Base-by-base conservation (phyloP, 208 protist species). In the Acanthamoeba quina region DNA sequence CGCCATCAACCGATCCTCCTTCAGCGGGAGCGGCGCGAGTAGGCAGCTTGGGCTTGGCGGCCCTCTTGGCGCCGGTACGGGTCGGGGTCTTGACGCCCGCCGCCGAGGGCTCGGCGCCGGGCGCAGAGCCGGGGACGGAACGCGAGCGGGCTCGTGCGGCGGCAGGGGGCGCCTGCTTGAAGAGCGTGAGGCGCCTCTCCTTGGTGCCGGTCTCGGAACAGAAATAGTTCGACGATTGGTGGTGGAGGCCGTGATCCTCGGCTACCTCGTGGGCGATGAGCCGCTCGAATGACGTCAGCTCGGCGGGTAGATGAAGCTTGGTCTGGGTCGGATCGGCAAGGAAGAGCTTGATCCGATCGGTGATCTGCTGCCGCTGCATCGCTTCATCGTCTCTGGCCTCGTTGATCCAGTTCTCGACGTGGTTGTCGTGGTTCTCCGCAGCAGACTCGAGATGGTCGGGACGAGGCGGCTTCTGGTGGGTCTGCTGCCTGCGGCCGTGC, bases 231-330 rank as follows among this genome's bases (percentile, higher is more conserved):
- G 86, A 29, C 21, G 86, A 78, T 21, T 92, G 86, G n/a, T 70
- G 66, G 34, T 78, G 44, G 24, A 94, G 68, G 17, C 68, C 68
- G 37, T 83, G 9, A 5, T 68, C 54, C 47, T 94, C 90, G 15
- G 90, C 90, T 0, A 68, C 62, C 29, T 94, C 70, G 68, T 94
- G 70, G 13, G 58, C 72, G 11, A 94, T 26, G 19, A 49, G 44
- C 6, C 90, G 66, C 90, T 94, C 90, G n/a, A 94, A 94, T n/a
- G 68, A 62, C 0, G 68, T 66, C 29, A 94, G 70, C 13, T 94
- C 49, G 21, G 90, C 90, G 31, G 90, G 72, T 13, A 94, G 58
- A n/a, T 68, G 47, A 26, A 60, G 52, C 44, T 78, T 83, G n/a
- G 15, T 66, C 68, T 78, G 49, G 49, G 41, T 66, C 37, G 26